phyloP scores from a whole-genome alignment of 2,329 filamentous ascomycete species.

The Fusarium foetens region DNA sequence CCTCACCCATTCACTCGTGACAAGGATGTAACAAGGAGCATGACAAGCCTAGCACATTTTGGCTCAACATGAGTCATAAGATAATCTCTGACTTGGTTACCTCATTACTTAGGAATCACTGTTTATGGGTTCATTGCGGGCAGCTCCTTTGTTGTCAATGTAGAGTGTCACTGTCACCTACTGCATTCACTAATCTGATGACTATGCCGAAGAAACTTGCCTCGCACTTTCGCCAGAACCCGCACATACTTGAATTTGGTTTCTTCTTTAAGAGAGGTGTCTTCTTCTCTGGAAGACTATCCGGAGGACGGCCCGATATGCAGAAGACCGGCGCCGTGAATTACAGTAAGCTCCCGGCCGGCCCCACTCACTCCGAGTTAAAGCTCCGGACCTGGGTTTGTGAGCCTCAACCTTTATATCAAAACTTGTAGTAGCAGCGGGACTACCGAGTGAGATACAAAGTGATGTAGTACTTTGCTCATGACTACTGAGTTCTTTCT shows the following conservation, averaged over 20 bases:
- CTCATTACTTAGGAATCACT: background rate
- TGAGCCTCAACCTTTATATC: no score
- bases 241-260: no score
- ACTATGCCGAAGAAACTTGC: accelerated
- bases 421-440: no score
- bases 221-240: no score
- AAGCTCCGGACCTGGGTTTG: background rate
- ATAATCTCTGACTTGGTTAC: background rate
- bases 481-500: no score
- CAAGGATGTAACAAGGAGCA: background rate
- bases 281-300: background rate
- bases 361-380: background rate
- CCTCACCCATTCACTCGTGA: background rate
- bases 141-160: background rate
- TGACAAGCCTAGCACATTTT: background rate
- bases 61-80: background rate
- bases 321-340: background rate
- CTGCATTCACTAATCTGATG: background rate
- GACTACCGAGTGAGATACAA: no score
- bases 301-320: background rate
- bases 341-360: background rate
- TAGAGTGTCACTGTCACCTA: background rate
- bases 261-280: background rate
- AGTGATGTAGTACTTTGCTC: no score
- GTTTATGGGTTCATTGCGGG: background rate